These are phyloP conservation scores for Symbiodinium pilosum DNA, from an alignment of 73 alveolate genomes.

Conservation along the genomic window DNA sequence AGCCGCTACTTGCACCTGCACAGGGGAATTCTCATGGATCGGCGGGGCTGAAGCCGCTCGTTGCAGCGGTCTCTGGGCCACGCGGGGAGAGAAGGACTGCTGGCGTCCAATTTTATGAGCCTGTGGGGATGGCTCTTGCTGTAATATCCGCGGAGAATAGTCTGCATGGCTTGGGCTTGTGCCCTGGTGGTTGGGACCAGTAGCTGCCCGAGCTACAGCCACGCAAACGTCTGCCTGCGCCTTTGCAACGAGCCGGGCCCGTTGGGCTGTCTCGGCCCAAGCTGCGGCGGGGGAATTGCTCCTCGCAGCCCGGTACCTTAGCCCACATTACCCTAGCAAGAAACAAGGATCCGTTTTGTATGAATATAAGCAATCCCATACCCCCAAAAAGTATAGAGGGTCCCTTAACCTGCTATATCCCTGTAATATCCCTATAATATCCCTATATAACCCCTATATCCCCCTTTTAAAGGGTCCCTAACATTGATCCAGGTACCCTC, in stretches of 20 bases:
- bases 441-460: too few species aligned
- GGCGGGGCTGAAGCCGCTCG: constrained; percentile 74
- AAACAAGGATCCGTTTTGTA: too few species aligned
- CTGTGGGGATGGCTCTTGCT: background rate
- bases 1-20: background rate
- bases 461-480: too few species aligned
- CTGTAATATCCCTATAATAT: too few species aligned
- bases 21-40: constrained; percentile 1
- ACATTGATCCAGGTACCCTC: too few species aligned
- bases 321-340: too few species aligned
- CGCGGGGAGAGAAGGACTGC: constrained; percentile 60
- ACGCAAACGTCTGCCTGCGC: constrained; percentile 89
- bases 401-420: too few species aligned
- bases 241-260: constrained; percentile 70
- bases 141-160: background rate
- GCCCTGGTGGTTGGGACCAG: background rate
- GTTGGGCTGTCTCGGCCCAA: constrained; percentile 65
- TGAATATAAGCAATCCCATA: too few species aligned
- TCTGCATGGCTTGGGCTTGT: background rate
- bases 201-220: constrained; percentile 59
- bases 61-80: constrained; percentile 13
- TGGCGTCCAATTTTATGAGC: constrained; percentile 17
- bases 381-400: too few species aligned
- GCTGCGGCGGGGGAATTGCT: constrained; percentile 53
- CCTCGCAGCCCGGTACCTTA: background rate